Conservation (phyloP, 805 yeast genomes). For the Lachancea quebecensis region DNA sequence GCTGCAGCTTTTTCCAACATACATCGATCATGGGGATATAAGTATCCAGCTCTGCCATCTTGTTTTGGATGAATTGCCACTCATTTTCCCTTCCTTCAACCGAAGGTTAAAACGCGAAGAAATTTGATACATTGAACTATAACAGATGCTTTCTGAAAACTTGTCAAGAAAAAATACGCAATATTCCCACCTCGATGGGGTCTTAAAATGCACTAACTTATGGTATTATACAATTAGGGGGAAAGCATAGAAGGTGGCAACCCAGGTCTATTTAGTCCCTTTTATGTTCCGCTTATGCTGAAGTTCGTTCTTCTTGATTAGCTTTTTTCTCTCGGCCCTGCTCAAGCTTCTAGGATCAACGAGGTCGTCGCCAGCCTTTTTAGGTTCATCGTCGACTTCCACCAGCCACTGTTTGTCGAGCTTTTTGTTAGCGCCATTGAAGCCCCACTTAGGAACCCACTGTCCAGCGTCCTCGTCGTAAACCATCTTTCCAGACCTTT, state of each 20-base stretch:
- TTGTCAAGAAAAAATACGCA: no score
- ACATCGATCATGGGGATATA: conserved; percentile 63
- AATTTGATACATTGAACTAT: not conserved
- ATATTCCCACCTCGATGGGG: no score
- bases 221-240: conserved; percentile 2
- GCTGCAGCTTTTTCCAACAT: conserved; percentile 16
- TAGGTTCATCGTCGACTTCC: conserved; percentile 75
- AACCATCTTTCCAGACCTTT: conserved; percentile 81
- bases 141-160: not conserved
- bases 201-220: not conserved
- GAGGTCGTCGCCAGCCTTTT: conserved; percentile 53
- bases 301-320: conserved; percentile 74
- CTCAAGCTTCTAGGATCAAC: conserved; percentile 80
- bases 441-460: conserved; percentile 99
- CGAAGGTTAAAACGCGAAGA: not conserved
- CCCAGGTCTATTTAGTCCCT: conserved; percentile 18
- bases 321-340: conserved; percentile 76
- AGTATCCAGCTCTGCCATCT: conserved; percentile 21
- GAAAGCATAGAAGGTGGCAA: conserved; percentile 10
- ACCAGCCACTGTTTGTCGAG: conserved; percentile 91
- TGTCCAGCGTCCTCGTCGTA: conserved; percentile 84
- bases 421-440: conserved; percentile 84
- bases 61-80: not conserved
- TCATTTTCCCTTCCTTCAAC: not conserved
- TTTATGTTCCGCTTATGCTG: conserved; percentile 78